Conservation (phyloP, 345 rosid genomes). For the Atalantia buxifolia region DNA sequence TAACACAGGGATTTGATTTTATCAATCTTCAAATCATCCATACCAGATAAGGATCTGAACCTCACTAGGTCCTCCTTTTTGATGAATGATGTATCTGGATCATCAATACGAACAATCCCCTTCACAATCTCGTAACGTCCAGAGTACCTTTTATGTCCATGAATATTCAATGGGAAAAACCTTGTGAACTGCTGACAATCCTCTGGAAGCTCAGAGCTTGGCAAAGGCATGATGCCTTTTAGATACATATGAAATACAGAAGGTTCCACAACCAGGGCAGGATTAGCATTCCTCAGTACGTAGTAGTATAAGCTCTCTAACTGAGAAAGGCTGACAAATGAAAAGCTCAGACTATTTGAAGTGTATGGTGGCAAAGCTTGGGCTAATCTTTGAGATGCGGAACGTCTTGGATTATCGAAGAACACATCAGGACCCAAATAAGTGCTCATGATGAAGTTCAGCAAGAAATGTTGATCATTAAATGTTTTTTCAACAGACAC, state of each 20-base stretch:
- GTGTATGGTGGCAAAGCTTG: conserved; percentile 48
- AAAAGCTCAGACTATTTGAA: conserved; percentile 42
- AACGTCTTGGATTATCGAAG: conserved; percentile 58
- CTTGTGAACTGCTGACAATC: conserved; percentile 33
- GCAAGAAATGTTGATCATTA: conserved; percentile 47
- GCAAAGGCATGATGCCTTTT: conserved; percentile 37
- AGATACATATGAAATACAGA: conserved; percentile 39
- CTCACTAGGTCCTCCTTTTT: conserved; percentile 33
- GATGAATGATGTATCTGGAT: conserved; percentile 33
- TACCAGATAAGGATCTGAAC: conserved; percentile 43
- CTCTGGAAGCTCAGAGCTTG: conserved; percentile 21
- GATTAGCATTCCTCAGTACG: conserved; percentile 42
- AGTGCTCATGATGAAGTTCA: conserved; percentile 50
- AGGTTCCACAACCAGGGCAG: conserved; percentile 36
- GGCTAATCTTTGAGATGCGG: conserved; percentile 50
- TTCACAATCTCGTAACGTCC: conserved; percentile 37
- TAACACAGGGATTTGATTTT: conserved; percentile 30
- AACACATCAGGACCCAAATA: conserved; percentile 68
- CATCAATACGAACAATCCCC: conserved; percentile 54
- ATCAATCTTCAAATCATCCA: conserved; percentile 44
- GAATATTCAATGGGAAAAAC: conserved; percentile 42
- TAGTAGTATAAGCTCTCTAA: conserved; percentile 49
- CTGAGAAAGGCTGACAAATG: conserved; percentile 44
- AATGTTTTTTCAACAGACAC: conserved; percentile 13
- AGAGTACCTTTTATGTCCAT: conserved; percentile 47